A percentile compares a stretch with the other conserved stretches of the same genome.
Conservation (phyloP, 2,329 filamentous ascomycete genomes). For the Orbilia blumenaviensis region DNA sequence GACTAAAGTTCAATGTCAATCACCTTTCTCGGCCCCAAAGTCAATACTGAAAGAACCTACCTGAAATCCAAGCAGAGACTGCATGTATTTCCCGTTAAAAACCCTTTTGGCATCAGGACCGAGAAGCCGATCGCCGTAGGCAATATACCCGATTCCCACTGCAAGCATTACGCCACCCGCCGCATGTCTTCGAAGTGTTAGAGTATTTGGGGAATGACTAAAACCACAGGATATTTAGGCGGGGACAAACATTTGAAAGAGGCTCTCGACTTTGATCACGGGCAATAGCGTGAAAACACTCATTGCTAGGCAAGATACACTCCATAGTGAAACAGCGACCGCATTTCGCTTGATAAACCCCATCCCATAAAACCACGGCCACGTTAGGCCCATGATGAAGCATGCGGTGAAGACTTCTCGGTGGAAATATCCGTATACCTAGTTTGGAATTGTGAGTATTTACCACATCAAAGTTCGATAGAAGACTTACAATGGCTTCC, state of each 20-base stretch:
- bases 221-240: conserved; percentile 54
- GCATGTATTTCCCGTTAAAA: conserved; percentile 60
- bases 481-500: conserved; percentile 69
- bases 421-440: conserved; percentile 77
- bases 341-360: conserved; percentile 75
- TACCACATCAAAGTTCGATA: background rate
- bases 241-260: conserved; percentile 74
- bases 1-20: conserved; percentile 13
- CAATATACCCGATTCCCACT: conserved; percentile 8
- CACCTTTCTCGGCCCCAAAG: background rate
- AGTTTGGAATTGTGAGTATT: conserved; percentile 13
- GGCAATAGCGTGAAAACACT: conserved; percentile 89
- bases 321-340: conserved; percentile 75
- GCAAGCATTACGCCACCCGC: background rate
- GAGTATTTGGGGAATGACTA: conserved; percentile 65
- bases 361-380: conserved; percentile 78
- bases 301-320: conserved; percentile 79
- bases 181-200: conserved; percentile 68
- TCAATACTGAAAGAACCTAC: conserved; percentile 56
- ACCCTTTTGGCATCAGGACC: background rate
- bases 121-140: conserved; percentile 24
- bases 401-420: conserved; percentile 85
- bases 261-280: conserved; percentile 82
- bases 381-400: conserved; percentile 78
- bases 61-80: conserved; percentile 64